phyloP scores from a whole-genome alignment of 768 basidiomycete genomes.

The Podaxis sp. region DNA sequence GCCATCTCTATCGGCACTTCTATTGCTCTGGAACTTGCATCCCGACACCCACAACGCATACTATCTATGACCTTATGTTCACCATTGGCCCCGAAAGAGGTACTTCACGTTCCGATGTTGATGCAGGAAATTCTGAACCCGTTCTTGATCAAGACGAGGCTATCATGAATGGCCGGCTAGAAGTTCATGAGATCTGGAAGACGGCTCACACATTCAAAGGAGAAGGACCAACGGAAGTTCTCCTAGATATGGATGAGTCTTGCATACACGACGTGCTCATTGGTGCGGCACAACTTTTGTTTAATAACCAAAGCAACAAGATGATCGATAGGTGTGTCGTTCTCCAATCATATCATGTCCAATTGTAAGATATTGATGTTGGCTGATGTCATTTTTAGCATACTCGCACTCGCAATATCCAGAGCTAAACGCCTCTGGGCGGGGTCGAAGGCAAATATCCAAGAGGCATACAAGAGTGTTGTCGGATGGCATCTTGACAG shows the following conservation, averaged over 20 bases:
- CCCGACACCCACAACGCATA: constrained; percentile 27
- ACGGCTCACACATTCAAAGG: constrained; percentile 14
- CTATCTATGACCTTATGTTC: constrained; percentile 36
- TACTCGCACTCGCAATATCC: constrained; percentile 10
- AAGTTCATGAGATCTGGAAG: constrained; percentile 26
- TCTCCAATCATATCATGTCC: background rate
- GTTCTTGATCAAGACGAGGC: constrained; percentile 24
- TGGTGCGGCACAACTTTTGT: constrained; percentile 23
- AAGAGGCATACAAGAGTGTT: constrained; percentile 15
- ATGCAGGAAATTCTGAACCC: background rate
- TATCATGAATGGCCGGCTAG: constrained; percentile 25
- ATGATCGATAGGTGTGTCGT: constrained; percentile 19
- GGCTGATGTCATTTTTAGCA: constrained; percentile 4
- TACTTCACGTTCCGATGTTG: constrained; percentile 8
- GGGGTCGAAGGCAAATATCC: constrained; percentile 17
- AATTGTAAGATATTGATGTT: background rate
- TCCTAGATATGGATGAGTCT: constrained; percentile 9
- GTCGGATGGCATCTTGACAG: constrained; percentile 21
- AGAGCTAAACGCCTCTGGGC: constrained; percentile 18
- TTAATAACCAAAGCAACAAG: constrained; percentile 18
- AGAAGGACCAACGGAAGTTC: constrained; percentile 1
- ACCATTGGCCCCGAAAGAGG: constrained; percentile 31
- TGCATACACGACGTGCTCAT: constrained; percentile 19
- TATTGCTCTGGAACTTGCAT: constrained; percentile 32
- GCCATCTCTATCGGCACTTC: constrained; percentile 32